Conservation (phyloP, 345 rosid species). For the Theobroma cacao region DNA sequence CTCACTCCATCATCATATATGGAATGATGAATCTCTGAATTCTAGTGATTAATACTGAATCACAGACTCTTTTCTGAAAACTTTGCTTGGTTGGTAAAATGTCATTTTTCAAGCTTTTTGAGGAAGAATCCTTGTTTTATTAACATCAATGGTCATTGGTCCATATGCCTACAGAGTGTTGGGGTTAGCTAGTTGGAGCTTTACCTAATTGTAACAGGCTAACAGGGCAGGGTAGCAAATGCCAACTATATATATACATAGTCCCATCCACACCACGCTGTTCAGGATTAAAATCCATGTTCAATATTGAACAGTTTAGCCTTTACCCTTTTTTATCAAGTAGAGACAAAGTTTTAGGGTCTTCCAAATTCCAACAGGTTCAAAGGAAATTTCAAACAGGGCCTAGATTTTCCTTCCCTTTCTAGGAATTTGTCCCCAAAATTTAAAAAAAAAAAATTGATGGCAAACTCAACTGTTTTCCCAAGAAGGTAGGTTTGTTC, state of each 20-base stretch:
- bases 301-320: not conserved
- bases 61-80: slow-evolving; percentile 4
- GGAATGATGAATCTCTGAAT: slow-evolving; percentile 10
- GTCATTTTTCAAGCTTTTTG: slow-evolving; percentile 11
- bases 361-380: not conserved
- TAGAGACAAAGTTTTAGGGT: not conserved
- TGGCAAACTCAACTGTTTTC: not conserved
- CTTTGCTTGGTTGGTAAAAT: slow-evolving; percentile 5
- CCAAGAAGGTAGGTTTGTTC: not conserved
- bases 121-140: not conserved
- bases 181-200: not conserved
- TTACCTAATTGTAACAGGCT: not conserved
- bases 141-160: not conserved
- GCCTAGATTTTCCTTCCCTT: not conserved
- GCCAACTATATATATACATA: not conserved
- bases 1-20: slow-evolving; percentile 8
- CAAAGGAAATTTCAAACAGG: not conserved
- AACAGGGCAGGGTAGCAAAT: not conserved
- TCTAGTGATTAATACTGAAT: not conserved
- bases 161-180: not conserved
- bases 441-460: not conserved
- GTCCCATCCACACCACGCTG: not conserved
- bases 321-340: not conserved
- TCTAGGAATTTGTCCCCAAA: not conserved
- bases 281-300: not conserved